phyloP scores from a whole-genome alignment of 2,329 filamentous ascomycete genomes.

The Xylariomycetidae sp. region DNA sequence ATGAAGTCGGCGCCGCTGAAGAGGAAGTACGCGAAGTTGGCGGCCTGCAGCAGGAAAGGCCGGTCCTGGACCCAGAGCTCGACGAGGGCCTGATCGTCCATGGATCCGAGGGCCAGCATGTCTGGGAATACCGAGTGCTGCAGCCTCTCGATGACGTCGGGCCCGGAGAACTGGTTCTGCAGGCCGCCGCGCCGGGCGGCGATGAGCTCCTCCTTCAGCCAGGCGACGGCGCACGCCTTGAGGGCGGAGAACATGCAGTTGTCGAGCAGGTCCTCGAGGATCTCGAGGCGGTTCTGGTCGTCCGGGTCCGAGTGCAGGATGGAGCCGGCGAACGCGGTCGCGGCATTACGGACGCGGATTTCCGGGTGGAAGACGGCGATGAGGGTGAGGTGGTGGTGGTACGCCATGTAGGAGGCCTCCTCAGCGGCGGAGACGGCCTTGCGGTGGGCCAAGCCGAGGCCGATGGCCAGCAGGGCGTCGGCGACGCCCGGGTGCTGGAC shows the following conservation, averaged over 20 bases:
- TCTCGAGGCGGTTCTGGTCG: constrained; percentile 53
- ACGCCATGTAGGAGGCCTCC: constrained; percentile 48
- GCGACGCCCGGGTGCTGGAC: constrained; percentile 47
- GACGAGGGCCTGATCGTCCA: constrained; percentile 36
- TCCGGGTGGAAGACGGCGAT: constrained; percentile 54
- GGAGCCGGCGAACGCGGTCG: constrained; percentile 47
- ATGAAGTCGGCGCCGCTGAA: constrained; percentile 42
- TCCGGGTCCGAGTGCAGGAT: constrained; percentile 56
- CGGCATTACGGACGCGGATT: constrained; percentile 49
- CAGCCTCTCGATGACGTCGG: constrained; percentile 54
- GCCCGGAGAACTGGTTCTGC: constrained; percentile 41
- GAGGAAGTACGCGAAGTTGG: constrained; percentile 57
- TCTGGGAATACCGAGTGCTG: constrained; percentile 59
- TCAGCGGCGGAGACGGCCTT: constrained; percentile 35
- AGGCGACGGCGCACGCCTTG: constrained; percentile 58
- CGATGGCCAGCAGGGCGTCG: constrained; percentile 56
- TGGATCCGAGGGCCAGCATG: constrained; percentile 41
- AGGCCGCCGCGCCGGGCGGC: constrained; percentile 30
- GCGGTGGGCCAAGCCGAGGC: constrained; percentile 53
- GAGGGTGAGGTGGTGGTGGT: constrained; percentile 56
- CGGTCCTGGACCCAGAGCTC: constrained; percentile 49
- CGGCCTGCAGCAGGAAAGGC: constrained; percentile 53
- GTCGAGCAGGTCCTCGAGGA: constrained; percentile 61
- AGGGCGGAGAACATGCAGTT: constrained; percentile 60
- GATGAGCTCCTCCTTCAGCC: constrained; percentile 60